Base-by-base conservation (phyloP, 2,329 filamentous ascomycete genomes). In the Purpureocillium takamizusanense region DNA sequence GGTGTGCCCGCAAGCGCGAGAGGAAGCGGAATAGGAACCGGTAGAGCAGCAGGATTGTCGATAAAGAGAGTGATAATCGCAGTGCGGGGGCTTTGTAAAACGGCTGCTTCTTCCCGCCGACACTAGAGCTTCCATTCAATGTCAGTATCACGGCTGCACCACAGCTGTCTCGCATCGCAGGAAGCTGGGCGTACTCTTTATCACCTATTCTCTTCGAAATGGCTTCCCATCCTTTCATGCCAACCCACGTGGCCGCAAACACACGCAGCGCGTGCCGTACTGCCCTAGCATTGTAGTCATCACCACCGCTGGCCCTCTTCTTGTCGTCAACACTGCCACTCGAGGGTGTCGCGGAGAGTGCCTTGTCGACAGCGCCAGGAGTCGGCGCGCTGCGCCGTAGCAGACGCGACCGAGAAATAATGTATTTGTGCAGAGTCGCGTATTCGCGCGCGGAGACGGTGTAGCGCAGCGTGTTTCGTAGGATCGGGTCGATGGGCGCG, bases 11-110 rank as follows among this genome's bases (percentile, higher is more conserved):
- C 32, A 97, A 67, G 21, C 86, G 78, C 18, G 76, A 76, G 51
- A 97, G 85, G 69, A 97, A 95, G 42, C 90, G 86, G 63, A 90
- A 87, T 18, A 97, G 78, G 1, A 95, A 70, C 23, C 92, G 80
- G 59, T 98, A 92, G 44, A 94, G 77, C 32, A 97, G 77, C 15
- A 97, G 73, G 46, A 95, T 87, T 3, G 85, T 75, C 13, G 88
- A 89, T 12, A 95, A 72, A 0, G 87, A 92, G 8, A 89, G 68
- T 0, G 88, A 90, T 9, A 95, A 70, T 39, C 88, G 77, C 36
- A 92, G 67, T 17, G 84, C 83, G 0, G 81, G 70, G 1, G 81
- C 86, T 44, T 73, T 76, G 62, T 76, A 72, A 13, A 78, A 63
- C 0, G 75, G 69, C 31, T 71, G 62, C 49, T 72, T 76, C 49